Base-by-base conservation (phyloP, 768 basidiomycete species). In the Naematelia aurantialba region DNA sequence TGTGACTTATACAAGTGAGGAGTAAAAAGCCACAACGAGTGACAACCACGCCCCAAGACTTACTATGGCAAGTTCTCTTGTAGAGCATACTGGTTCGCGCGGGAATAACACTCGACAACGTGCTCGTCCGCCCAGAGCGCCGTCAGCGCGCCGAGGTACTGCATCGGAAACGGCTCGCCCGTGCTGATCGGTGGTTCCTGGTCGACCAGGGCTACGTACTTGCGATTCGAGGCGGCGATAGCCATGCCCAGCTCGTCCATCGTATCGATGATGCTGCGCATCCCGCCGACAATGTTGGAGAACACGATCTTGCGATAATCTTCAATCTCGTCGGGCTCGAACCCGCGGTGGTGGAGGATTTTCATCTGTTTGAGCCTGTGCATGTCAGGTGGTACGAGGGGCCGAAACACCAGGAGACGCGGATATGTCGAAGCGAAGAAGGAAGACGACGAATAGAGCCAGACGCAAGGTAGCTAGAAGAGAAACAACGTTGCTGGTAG, bases 81-180 rank as follows among this genome's bases (percentile, higher is more conserved):
- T 55, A 94, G 76, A 1, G 90, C 90, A 13, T 87, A 91, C 74
- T 94, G 92, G 74, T 96, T 92, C 3, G 89, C 90, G 57, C 90
- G 79, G 19, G 80, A 81, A 78, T 85, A 90, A n/a, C 89, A 87
- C 69, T 81, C 81, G 73, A 87, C 86, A 1, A 93, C 83, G 47
- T 83, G 83, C 19, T 81, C 79, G 72, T 97, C 93, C 12, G 77
- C 78, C 92, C 92, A 97, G 0, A 97, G 81, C 2, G 76, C 62
- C 59, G 81, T 82, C 26, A 96, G 80, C 2, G 89, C 85, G 29
- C 85, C 83, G 53, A 83, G 81, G 75, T 85, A 93, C 39, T 79
- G 70, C 31, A 69, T 59, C 0, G 91, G 91, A 79, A 89, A 98
- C 0, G 88, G 79, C 67, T 96, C 88, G 46, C 86, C 85, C 57